Evolutionary conservation across 2,329 filamentous ascomycete genomes (phyloP), one percentile per base, ranked within the genome.

Genomic region (Fusarium ambrosium): DNA sequence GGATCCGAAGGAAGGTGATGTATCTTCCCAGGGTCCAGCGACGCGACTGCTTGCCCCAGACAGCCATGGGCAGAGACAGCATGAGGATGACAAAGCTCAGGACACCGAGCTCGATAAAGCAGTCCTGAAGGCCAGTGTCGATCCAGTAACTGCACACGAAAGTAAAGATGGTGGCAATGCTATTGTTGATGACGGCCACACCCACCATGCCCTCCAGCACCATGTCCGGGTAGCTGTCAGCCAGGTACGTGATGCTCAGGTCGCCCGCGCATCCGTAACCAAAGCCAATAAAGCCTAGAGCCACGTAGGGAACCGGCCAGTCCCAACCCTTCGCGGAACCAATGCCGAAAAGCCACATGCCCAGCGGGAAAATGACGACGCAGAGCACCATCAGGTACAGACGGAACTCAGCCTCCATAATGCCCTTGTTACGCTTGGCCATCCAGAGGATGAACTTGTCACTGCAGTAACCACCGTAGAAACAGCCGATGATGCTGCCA

Each of bases 191-290:
- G 22, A 89, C 87, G 3, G 87, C 85, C 1, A 90, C 88, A 7
- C 88, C 88, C 2, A 89, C 88, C 88, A 90, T 90, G 32, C 88
- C 88, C 73, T 90, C 88, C 4, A 90, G 80, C 7, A 90, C 85
- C 84, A 89, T 89, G 37, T 89, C 88, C 1, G 88, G 87, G 68
- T 90, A 90, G 4, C 86, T 86, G 68, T 90, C 88, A 73, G 88
- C 87, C 6, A 89, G 80, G 69, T 90, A 90, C 0, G 88, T 86
- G 83, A 89, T 85, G 64, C 85, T 84, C 67, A 91, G 78, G 79
- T 90, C 89, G 7, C 89, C 89, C 3, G 88, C 88, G 61, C 88
- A 90, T 9, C 89, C 89, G 79, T 88, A 90, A 3, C 89, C 89
- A 64, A 91, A 90, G 6, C 89, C 89, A 32, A 90, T 90, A 72